These are phyloP conservation scores for Piloderma croceum DNA, from an alignment of 768 basidiomycete genomes.

Conservation along the genomic window DNA sequence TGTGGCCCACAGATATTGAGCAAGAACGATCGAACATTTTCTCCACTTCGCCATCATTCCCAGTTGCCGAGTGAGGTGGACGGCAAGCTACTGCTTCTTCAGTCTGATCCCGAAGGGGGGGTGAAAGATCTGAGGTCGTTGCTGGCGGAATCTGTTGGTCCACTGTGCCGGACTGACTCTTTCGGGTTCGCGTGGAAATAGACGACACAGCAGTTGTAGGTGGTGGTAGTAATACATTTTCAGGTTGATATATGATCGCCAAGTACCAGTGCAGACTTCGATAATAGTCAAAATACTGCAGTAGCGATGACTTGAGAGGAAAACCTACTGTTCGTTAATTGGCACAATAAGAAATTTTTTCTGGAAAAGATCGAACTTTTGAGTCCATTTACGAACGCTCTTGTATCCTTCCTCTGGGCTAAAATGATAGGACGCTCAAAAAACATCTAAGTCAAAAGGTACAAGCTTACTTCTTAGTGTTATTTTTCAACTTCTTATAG, in stretches of 20 bases:
- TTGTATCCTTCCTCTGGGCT: constrained; percentile 65
- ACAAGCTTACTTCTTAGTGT: constrained; percentile 12
- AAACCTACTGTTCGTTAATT: constrained; percentile 87
- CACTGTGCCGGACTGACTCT: constrained; percentile 3
- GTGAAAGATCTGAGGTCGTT: too few species aligned
- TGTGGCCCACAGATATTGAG: not conserved
- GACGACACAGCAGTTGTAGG: constrained; percentile 25
- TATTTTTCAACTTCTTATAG: constrained; percentile 86
- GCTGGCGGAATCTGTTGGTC: too few species aligned
- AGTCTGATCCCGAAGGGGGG: too few species aligned
- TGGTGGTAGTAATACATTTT: constrained; percentile 48
- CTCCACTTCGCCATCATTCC: too few species aligned
- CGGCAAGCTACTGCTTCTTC: too few species aligned
- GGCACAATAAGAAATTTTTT: constrained; percentile 94
- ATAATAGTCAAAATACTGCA: not conserved
- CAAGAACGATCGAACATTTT: not conserved
- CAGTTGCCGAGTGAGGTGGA: not conserved
- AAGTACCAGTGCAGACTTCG: constrained; percentile 94
- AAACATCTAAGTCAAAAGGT: not conserved
- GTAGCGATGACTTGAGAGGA: not conserved
- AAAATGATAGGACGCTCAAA: too few species aligned
- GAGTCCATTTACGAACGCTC: constrained; percentile 91
- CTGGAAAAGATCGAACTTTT: constrained; percentile 77
- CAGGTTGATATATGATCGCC: constrained; percentile 86
- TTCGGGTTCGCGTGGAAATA: constrained; percentile 10